Evolutionary conservation across 371 early-diverging fungal species (phyloP), one percentile per base, ranked within the genome.

Genomic region (Rhizomucor miehei): DNA sequence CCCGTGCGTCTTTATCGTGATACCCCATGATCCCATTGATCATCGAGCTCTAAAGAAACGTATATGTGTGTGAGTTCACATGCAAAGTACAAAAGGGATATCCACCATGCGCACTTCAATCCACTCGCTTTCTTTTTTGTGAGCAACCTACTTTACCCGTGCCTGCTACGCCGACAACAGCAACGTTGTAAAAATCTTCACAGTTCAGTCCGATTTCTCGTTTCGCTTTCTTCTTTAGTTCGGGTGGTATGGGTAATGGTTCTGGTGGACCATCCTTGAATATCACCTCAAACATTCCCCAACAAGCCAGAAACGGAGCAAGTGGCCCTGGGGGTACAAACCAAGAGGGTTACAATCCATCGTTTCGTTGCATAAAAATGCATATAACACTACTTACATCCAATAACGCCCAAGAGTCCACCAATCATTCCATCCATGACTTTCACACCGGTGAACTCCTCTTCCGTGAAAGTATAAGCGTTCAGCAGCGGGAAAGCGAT

Each of bases 401-500:
- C 77, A 62, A 77, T 64, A 2, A 77, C 71, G 16, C 77, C 77
- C 13, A 77, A 44, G 21, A 77, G 24, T 1, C 77, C 77, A 11
- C 77, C 77, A 38, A 77, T 77, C 40, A 71, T 65, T 0, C 73
- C 69, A 49, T 70, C 75, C 52, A 74, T 61, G 6, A 74, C 39
- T 16, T 69, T 66, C 37, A 63, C 44, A 0, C 78, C 75, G 9
- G 78, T 77, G 10, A 74, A 50, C 52, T 74, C 73, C 10, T 57
- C 46, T 25, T 68, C 67, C 14, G 66, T 68, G 50, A 74, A 74
- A 10, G 65, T 63, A 39, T 72, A 77, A 0, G 78, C 75, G 51
- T 72, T 74, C 19, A 75, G 36, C 0, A 74, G 46, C 3, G 78
- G 78, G 56, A 72, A 74, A 8, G 78, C 78, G n/a, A 77, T 59